phyloP scores from a whole-genome alignment of 148 eudicot species.

The Vaccinium darrowii region DNA sequence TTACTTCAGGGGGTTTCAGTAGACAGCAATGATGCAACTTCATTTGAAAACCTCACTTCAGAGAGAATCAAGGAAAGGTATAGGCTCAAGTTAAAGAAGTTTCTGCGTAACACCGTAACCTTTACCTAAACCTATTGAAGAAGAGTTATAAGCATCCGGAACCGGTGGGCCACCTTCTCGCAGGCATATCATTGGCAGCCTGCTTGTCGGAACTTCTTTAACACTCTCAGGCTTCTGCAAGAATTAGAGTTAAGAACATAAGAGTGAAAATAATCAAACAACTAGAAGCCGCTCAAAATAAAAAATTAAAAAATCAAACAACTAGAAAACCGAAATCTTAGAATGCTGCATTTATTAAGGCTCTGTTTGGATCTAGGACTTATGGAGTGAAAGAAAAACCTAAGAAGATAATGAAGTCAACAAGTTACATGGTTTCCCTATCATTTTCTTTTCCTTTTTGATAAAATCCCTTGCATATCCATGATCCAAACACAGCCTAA shows the following conservation, averaged over 20 bases:
- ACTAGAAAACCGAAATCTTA: background rate
- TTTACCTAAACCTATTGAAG: slow-evolving; percentile 61
- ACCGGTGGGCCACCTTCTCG: slow-evolving; percentile 88
- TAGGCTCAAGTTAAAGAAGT: background rate
- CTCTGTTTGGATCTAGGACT: background rate
- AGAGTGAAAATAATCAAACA: slow-evolving; percentile 11
- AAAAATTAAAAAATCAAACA: background rate
- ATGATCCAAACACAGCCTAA: background rate
- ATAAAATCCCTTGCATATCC: background rate
- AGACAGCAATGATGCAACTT: background rate
- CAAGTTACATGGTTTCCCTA: background rate
- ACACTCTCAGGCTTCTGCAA: slow-evolving; percentile 46
- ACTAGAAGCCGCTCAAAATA: background rate
- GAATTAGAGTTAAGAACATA: slow-evolving; percentile 9
- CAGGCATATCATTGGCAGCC: slow-evolving; percentile 75
- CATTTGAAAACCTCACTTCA: background rate
- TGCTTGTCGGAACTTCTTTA: slow-evolving; percentile 34
- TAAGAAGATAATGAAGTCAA: background rate
- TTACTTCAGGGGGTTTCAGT: background rate
- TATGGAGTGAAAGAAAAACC: background rate
- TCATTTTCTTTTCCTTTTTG: background rate
- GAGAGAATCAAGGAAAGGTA: background rate
- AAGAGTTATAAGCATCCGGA: slow-evolving; percentile 65
- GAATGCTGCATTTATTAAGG: background rate
- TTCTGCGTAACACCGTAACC: background rate